phyloP scores from a whole-genome alignment of 495 filamentous ascomycete genomes.

The Penicillium robsamsonii region DNA sequence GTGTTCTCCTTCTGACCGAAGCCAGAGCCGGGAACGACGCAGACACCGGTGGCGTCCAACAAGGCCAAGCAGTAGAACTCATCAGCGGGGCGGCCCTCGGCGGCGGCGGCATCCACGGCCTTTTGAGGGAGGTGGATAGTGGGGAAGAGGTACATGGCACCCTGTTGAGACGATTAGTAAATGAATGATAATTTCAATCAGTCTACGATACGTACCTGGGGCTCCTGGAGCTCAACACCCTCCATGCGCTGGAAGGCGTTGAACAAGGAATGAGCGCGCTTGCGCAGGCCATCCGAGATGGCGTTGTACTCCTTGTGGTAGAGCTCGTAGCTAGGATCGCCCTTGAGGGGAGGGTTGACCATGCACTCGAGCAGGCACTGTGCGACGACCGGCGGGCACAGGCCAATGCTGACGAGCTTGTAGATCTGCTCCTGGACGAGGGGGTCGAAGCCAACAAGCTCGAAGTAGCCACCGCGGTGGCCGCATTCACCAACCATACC shows the following conservation, averaged over 20 bases:
- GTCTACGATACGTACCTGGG: constrained; percentile 48
- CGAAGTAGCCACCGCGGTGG: constrained; percentile 95
- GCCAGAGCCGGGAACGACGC: constrained; percentile 84
- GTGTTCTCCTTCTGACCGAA: constrained; percentile 93
- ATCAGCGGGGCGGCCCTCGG: constrained; percentile 73
- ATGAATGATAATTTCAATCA: not conserved
- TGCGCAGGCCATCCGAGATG: constrained; percentile 70
- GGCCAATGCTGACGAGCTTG: constrained; percentile 93
- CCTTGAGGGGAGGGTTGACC: constrained; percentile 86
- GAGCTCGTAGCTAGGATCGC: constrained; percentile 75
- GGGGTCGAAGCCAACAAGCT: constrained; percentile 83
- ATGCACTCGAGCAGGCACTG: constrained; percentile 95
- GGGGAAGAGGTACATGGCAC: constrained; percentile 98
- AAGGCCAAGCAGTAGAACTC: constrained; percentile 91
- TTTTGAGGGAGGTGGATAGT: constrained; percentile 75
- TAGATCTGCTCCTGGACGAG: constrained; percentile 91
- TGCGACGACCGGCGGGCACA: constrained; percentile 92
- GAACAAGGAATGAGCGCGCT: constrained; percentile 80
- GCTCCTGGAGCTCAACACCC: constrained; percentile 83
- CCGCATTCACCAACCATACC: constrained; percentile 98
- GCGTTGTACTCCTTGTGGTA: constrained; percentile 81
- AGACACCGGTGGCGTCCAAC: constrained; percentile 94
- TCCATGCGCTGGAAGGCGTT: constrained; percentile 92
- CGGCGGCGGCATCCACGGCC: constrained; percentile 70
- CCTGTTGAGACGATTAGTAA: constrained; percentile 45